Evolutionary conservation across 768 basidiomycete species (phyloP).

Genomic region (Calocybe indica): DNA sequence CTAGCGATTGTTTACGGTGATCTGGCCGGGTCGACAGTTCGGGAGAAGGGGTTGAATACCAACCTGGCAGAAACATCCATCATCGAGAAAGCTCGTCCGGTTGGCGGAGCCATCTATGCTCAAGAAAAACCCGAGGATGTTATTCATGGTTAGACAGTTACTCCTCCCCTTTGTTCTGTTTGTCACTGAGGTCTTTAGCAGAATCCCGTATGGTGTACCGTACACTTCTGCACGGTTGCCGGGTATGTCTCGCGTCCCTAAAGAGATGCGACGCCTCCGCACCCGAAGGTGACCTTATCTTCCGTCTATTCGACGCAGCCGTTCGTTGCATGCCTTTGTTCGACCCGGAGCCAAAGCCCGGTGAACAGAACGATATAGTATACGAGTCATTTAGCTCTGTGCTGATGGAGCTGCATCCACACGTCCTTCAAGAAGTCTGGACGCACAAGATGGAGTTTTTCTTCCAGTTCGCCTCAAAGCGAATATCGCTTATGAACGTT

Average conservation of each 20-base stretch:
- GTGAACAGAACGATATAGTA: constrained; percentile 55
- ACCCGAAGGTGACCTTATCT: constrained; percentile 83
- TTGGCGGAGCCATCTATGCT: constrained; percentile 71
- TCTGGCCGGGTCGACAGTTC: constrained; percentile 33
- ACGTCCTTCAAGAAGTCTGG: constrained; percentile 96
- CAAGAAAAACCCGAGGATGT: constrained; percentile 80
- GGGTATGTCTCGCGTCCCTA: constrained; percentile 68
- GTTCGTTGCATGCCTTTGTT: constrained; percentile 83
- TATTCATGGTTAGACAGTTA: constrained; percentile 54
- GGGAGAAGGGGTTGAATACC: constrained; percentile 4
- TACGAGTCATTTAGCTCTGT: constrained; percentile 81
- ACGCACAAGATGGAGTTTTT: constrained; percentile 89
- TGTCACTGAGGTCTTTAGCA: constrained; percentile 23
- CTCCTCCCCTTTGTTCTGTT: neutral
- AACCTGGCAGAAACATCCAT: constrained; percentile 47
- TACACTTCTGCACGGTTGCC: constrained; percentile 83
- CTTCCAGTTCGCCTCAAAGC: constrained; percentile 72
- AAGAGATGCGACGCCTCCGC: constrained; percentile 74
- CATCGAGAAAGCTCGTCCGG: constrained; percentile 84
- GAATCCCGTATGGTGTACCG: constrained; percentile 86
- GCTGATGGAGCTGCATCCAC: constrained; percentile 77
- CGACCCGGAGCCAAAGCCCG: constrained; percentile 62
- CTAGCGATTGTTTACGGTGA: constrained; percentile 63
- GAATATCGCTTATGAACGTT: constrained; percentile 75
- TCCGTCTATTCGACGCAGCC: constrained; percentile 81